phyloP scores from a whole-genome alignment of 2,329 filamentous ascomycete genomes.

The Phaeosphaeriaceae sp. region DNA sequence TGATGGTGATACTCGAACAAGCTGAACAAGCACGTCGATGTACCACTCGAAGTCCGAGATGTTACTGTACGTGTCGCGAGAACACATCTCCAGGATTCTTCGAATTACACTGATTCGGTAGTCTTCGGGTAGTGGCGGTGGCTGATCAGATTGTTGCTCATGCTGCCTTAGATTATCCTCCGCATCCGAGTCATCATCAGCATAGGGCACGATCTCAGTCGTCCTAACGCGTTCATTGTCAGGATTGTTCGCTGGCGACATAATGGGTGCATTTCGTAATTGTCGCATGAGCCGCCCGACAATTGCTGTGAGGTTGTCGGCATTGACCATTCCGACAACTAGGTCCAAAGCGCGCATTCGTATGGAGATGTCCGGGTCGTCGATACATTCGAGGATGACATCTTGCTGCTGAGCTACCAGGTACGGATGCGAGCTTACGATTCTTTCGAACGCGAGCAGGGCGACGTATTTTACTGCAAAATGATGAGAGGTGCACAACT shows the following conservation, averaged over 20 bases:
- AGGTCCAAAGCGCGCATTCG: conserved; percentile 90
- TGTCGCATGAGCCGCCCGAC: conserved; percentile 89
- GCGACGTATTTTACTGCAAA: conserved; percentile 91
- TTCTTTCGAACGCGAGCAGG: conserved; percentile 92
- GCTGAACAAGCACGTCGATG: conserved; percentile 84
- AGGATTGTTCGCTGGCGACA: conserved; percentile 55
- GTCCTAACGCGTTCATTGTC: conserved; percentile 56
- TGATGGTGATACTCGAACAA: conserved; percentile 74
- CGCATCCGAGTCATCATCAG: conserved; percentile 64
- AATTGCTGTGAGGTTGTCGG: conserved; percentile 81
- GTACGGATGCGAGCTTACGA: conserved; percentile 85
- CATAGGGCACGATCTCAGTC: conserved; percentile 55
- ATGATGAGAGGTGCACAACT: conserved; percentile 17
- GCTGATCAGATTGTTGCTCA: conserved; percentile 56
- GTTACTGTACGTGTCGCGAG: conserved; percentile 84
- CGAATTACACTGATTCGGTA: conserved; percentile 85
- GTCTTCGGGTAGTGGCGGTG: conserved; percentile 77
- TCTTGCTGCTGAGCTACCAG: conserved; percentile 93
- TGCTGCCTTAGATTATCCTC: conserved; percentile 62
- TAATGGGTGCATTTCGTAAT: conserved; percentile 70
- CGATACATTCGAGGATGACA: conserved; percentile 94
- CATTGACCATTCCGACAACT: conserved; percentile 91
- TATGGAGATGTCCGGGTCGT: conserved; percentile 95
- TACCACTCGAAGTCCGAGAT: conserved; percentile 97
- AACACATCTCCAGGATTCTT: conserved; percentile 87